A percentile compares a stretch with the other conserved stretches of the same genome.
Evolutionary conservation across 1,284 basidiomycete genomes (phyloP).

Genomic region (Malassezia slooffiae): DNA sequence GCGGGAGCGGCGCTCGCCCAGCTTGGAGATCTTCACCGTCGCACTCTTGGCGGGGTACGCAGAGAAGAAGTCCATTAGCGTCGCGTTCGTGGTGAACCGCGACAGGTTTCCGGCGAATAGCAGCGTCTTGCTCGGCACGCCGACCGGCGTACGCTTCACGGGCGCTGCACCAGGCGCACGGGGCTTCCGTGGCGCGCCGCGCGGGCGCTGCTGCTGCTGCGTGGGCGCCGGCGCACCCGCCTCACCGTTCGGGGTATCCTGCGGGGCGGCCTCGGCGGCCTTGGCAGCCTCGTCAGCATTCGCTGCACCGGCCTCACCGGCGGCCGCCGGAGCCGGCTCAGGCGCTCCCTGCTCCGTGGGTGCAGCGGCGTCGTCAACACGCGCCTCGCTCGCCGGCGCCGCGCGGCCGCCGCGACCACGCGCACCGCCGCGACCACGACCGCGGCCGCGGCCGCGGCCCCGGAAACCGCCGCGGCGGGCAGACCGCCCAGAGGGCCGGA

Average conservation of each 20-base stretch:
- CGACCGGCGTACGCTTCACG: not conserved
- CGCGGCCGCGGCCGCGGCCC: not conserved
- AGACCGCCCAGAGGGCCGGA: too few relatives aligned
- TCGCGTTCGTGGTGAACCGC: slow-evolving; percentile 1
- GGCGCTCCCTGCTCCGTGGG: too few relatives aligned
- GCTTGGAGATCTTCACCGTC: not conserved
- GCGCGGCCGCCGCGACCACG: not conserved
- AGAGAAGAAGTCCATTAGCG: slow-evolving; percentile 7
- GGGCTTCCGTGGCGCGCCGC: not conserved
- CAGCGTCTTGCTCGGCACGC: slow-evolving; percentile 8
- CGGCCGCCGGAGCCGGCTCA: too few relatives aligned
- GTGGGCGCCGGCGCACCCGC: not conserved
- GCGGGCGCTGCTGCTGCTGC: not conserved
- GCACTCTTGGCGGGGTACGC: slow-evolving; percentile 6
- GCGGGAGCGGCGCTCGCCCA: not conserved
- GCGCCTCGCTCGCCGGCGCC: not conserved
- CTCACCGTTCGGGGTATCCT: not conserved
- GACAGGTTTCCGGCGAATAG: slow-evolving; percentile 6
- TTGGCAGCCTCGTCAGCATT: not conserved
- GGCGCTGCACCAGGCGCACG: not conserved
- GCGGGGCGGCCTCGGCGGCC: too few relatives aligned
- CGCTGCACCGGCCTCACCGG: not conserved
- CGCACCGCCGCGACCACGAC: not conserved
- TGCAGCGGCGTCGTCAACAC: too few relatives aligned
- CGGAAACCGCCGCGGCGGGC: not conserved